Percentiles rank a stretch among this genome's conserved stretches.
These are phyloP conservation scores for Phaffia tasmanica DNA, from an alignment of 768 basidiomycete species.

Conservation along the genomic window DNA sequence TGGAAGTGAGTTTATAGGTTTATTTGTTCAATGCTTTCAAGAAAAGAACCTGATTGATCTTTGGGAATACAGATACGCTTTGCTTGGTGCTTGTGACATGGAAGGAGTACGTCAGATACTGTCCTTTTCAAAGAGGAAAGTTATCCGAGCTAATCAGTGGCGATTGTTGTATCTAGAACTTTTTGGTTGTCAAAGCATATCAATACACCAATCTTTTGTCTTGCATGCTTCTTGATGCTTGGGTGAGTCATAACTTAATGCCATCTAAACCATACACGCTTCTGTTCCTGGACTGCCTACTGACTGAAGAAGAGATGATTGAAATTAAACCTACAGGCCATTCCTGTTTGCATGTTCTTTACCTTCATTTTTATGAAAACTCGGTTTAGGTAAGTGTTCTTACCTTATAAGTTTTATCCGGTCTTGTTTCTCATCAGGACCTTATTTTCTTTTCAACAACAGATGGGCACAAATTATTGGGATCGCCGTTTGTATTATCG, in stretches of 20 bases:
- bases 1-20: conserved; percentile 53
- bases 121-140: neutral
- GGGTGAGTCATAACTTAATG: neutral
- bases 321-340: conserved; percentile 50
- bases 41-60: neutral
- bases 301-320: neutral
- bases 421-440: neutral
- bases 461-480: conserved; percentile 44
- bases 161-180: conserved; percentile 59
- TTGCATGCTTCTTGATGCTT: conserved; percentile 87
- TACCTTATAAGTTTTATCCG: conserved; percentile 53
- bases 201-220: conserved; percentile 77
- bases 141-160: neutral
- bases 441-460: neutral
- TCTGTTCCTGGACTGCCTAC: neutral
- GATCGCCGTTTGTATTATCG: conserved; percentile 57
- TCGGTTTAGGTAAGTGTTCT: conserved; percentile 60
- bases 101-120: neutral
- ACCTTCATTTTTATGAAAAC: conserved; percentile 72
- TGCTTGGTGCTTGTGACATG: conserved; percentile 60
- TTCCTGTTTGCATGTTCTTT: conserved; percentile 72
- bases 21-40: conserved; percentile 40
- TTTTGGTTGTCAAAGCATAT: conserved; percentile 57
- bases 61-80: conserved; percentile 47
- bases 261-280: conserved; percentile 28